Evolutionary conservation across 2,329 filamentous ascomycete species (phyloP).

Genomic region (Huntiella decipiens): DNA sequence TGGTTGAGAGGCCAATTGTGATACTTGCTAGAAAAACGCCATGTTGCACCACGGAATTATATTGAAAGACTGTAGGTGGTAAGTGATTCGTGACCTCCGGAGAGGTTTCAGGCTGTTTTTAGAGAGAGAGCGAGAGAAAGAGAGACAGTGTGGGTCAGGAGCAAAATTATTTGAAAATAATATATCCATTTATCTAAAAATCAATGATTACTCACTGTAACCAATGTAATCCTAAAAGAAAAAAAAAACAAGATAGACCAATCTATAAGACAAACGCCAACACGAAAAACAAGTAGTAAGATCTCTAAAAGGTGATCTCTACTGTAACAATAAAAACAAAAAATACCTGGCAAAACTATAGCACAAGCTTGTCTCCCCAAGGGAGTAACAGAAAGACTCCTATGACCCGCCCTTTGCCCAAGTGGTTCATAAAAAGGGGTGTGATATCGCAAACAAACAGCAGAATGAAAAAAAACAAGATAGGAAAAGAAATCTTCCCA

Average conservation of each 20-base stretch:
- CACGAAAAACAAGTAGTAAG: neutral
- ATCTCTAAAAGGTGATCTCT: no score
- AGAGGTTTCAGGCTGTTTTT: neutral
- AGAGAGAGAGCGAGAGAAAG: neutral
- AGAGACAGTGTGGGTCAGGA: neutral
- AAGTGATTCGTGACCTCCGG: neutral
- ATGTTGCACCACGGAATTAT: neutral
- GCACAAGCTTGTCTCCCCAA: no score
- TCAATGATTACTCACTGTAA: neutral
- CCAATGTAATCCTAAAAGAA: neutral
- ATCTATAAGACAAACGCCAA: neutral
- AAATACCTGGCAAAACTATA: no score
- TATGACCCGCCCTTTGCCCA: no score
- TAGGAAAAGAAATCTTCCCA: constrained; percentile 2
- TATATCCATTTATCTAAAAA: neutral
- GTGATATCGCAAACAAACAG: neutral
- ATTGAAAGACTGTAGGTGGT: neutral
- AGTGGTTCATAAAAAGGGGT: no score
- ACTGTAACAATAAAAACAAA: no score
- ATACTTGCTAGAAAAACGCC: neutral
- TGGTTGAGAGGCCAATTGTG: no score
- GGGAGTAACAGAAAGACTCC: no score
- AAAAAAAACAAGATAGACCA: neutral
- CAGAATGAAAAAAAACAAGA: neutral
- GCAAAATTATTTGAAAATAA: neutral